Evolutionary conservation across 352 stramenopile species (phyloP).

Genomic region (Pythium monospermum): DNA sequence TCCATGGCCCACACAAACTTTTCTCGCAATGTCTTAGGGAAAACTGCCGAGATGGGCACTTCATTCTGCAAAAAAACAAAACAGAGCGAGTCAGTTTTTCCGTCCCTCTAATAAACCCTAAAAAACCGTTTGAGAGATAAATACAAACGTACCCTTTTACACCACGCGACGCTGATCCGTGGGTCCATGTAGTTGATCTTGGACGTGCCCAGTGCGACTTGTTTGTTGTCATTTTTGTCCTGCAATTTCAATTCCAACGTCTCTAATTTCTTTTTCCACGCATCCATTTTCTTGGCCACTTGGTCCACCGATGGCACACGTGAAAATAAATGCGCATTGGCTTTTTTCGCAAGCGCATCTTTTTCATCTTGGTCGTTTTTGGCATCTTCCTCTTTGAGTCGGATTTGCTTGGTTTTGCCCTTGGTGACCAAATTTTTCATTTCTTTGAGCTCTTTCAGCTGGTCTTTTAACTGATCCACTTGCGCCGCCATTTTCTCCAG

Average conservation of each 20-base stretch:
- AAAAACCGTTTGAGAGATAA: conserved; percentile 48
- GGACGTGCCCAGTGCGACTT: conserved; percentile 97
- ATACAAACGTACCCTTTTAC: conserved; percentile 94
- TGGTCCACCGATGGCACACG: conserved; percentile 89
- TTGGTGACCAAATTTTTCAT: conserved; percentile 88
- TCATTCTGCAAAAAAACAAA: conserved; percentile 60
- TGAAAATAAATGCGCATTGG: conserved; percentile 93
- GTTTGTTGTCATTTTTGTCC: conserved; percentile 99
- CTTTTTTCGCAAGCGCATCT: conserved; percentile 86
- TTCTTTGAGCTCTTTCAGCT: conserved; percentile 94
- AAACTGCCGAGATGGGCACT: conserved; percentile 97
- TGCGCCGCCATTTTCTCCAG: conserved; percentile 94
- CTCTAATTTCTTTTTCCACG: conserved; percentile 94
- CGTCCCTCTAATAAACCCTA: background rate
- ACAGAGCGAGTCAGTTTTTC: conserved; percentile 1
- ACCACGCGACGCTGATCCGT: conserved; percentile 99
- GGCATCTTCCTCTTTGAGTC: conserved; percentile 82
- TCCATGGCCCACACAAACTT: conserved; percentile 99
- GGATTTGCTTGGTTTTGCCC: conserved; percentile 87
- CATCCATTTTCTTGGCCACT: conserved; percentile 93
- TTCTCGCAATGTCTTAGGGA: conserved; percentile 97
- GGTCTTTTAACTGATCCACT: conserved; percentile 90
- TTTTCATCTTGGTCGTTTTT: conserved; percentile 78
- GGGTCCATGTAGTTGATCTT: conserved; percentile 99
- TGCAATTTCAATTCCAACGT: conserved; percentile 90